Percentiles rank a stretch among this genome's conserved stretches.
Conservation (phyloP, 495 filamentous ascomycete species). For the Lasiosphaeriaceae sp. region DNA sequence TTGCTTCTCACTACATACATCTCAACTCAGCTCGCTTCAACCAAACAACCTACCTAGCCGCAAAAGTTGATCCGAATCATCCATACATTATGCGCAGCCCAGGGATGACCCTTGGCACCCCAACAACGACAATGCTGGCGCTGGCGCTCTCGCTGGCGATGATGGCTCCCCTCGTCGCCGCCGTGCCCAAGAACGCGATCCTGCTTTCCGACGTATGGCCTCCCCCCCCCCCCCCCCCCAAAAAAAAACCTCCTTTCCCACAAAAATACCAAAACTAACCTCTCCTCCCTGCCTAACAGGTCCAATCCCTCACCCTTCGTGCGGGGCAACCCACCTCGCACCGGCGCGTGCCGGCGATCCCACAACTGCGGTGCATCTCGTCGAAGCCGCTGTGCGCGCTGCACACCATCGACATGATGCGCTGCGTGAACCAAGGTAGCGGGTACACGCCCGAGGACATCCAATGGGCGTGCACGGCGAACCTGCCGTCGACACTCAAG, state of each 20-base stretch:
- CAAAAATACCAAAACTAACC: background rate
- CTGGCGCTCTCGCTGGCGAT: background rate
- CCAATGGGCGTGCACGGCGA: constrained; percentile 84
- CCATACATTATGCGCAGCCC: no score
- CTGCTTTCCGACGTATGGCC: constrained; percentile 23
- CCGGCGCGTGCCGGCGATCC: constrained; percentile 72
- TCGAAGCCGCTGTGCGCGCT: constrained; percentile 55
- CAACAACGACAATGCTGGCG: no score
- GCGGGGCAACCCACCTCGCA: constrained; percentile 57
- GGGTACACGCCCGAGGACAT: constrained; percentile 68
- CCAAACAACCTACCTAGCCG: no score
- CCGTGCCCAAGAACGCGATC: constrained; percentile 22
- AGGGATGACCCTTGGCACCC: no score
- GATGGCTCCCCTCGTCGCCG: background rate
- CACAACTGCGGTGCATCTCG: constrained; percentile 79
- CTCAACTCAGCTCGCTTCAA: no score
- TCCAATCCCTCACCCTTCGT: constrained; percentile 75
- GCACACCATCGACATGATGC: constrained; percentile 75
- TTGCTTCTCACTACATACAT: no score
- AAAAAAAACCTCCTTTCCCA: background rate
- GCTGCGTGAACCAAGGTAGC: constrained; percentile 78
- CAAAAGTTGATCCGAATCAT: no score
- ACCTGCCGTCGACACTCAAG: constrained; percentile 78
- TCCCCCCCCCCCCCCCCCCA: background rate
- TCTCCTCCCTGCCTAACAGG: constrained; percentile 25